Evolutionary conservation across 352 stramenopile species (phyloP).

Genomic region (Phytophthora citricola): DNA sequence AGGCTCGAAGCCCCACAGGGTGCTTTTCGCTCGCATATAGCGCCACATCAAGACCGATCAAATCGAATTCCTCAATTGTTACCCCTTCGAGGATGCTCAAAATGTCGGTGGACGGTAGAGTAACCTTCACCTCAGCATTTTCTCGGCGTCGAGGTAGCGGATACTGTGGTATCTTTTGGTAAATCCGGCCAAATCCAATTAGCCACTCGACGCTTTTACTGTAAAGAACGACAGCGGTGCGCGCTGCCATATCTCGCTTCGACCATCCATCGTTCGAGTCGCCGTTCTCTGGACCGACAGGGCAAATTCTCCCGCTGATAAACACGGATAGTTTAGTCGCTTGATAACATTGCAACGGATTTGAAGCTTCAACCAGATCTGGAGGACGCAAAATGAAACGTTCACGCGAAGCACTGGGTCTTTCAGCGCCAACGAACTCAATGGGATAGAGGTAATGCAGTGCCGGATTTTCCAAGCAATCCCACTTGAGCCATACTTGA

Average conservation of each 20-base stretch:
- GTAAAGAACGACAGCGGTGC: slow-evolving; percentile 75
- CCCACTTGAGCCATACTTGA: slow-evolving; percentile 60
- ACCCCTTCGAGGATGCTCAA: slow-evolving; percentile 48
- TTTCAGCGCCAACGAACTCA: slow-evolving; percentile 31
- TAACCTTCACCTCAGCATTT: neutral
- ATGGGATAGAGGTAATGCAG: slow-evolving; percentile 66
- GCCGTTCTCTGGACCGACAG: slow-evolving; percentile 21
- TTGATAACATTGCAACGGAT: slow-evolving; percentile 39
- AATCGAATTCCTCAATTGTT: slow-evolving; percentile 59
- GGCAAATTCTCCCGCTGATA: slow-evolving; percentile 51
- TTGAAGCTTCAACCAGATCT: neutral
- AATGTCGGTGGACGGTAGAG: slow-evolving; percentile 18
- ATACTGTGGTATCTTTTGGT: slow-evolving; percentile 41
- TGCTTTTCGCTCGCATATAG: slow-evolving; percentile 79
- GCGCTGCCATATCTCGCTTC: slow-evolving; percentile 63
- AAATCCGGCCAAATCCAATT: slow-evolving; percentile 62
- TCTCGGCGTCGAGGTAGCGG: slow-evolving; percentile 32
- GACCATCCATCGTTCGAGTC: slow-evolving; percentile 34
- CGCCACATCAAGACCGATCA: slow-evolving; percentile 72
- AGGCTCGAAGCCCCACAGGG: slow-evolving; percentile 65
- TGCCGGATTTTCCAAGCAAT: slow-evolving; percentile 19
- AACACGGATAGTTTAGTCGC: slow-evolving; percentile 48
- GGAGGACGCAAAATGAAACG: slow-evolving; percentile 13
- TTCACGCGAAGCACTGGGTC: slow-evolving; percentile 13
- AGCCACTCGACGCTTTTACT: slow-evolving; percentile 81